Evolutionary conservation across 164 flowering plant species (phyloP).

Genomic region (Stephania cephalantha): DNA sequence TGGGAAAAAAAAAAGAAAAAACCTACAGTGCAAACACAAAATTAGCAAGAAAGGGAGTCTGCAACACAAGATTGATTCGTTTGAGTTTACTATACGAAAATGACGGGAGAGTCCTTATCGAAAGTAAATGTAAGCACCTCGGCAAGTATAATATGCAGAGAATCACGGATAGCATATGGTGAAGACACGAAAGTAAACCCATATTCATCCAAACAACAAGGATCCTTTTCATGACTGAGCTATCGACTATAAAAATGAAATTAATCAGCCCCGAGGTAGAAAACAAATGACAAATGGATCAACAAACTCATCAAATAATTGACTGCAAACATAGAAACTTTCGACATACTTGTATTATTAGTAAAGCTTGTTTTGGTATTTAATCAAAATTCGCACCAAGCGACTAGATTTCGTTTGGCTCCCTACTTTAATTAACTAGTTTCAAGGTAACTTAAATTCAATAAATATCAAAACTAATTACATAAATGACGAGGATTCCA

Average conservation of each 20-base stretch:
- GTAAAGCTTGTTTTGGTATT: neutral
- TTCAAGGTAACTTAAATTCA: neutral
- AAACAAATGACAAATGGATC: neutral
- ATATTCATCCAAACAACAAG: neutral
- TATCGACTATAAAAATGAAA: neutral
- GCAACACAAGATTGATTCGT: neutral
- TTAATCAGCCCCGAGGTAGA: neutral
- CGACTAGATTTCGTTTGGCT: neutral
- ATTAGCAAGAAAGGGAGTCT: neutral
- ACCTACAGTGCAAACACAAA: neutral
- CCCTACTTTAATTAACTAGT: neutral
- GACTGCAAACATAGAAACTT: neutral
- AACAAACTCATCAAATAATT: neutral
- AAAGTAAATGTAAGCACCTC: neutral
- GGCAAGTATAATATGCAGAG: neutral
- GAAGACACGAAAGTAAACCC: neutral
- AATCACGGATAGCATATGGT: neutral
- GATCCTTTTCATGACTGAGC: neutral
- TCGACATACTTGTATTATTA: neutral
- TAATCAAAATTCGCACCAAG: neutral
- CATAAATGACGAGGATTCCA: neutral
- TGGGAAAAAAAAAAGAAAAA: neutral
- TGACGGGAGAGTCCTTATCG: neutral
- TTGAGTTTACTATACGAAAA: neutral
- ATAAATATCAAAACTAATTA: neutral